Evolutionary conservation across 768 basidiomycete genomes (phyloP), one percentile per base, ranked within the genome.

Genomic region (Podaxis sp.): DNA sequence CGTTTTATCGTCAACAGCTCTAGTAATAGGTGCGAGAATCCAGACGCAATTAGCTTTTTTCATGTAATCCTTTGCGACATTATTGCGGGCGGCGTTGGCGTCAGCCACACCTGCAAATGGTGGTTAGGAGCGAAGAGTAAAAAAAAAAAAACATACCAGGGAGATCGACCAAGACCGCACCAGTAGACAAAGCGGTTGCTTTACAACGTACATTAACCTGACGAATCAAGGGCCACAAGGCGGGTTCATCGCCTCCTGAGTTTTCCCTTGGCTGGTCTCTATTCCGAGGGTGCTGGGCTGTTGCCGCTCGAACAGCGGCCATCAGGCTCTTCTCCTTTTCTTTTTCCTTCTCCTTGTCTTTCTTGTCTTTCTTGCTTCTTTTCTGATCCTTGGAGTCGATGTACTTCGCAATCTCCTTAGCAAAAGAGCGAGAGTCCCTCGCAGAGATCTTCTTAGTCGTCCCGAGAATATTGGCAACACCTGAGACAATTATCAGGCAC

Each of bases 301-400:
- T 66, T 4, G 55, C 67, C 48, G 69, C 67, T 15, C 74, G 70
- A 19, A 73, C 72, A 59, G 72, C 69, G 57, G 76, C 74, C 76
- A 76, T 76, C 2, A 71, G 66, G 36, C 69, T 73, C 55, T 76
- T 74, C 49, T 77, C 75, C 52, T 77, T 76, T 6, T 74, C 61
- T 64, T 80, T 76, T 24, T 76, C 73, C 66, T 74, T 73, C 40
- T 72, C 70, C 57, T 77, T 77, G 65, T 70, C 68, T 59, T 75
- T 72, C 42, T 75, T 74, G 59, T 76, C 75, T 63, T 81, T 79
- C 63, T 82, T 79, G 64, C 82, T 79, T 11, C 82, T 78, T 59
- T 82, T 84, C 64, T 82, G 83, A 63, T 88, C 84, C 68, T 86
- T 87, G 1, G 85, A 87, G 67, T 87, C 86, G 57, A 88, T 85